Base-by-base conservation (phyloP, 2,329 filamentous ascomycete genomes). In the Alternaria arbusti region DNA sequence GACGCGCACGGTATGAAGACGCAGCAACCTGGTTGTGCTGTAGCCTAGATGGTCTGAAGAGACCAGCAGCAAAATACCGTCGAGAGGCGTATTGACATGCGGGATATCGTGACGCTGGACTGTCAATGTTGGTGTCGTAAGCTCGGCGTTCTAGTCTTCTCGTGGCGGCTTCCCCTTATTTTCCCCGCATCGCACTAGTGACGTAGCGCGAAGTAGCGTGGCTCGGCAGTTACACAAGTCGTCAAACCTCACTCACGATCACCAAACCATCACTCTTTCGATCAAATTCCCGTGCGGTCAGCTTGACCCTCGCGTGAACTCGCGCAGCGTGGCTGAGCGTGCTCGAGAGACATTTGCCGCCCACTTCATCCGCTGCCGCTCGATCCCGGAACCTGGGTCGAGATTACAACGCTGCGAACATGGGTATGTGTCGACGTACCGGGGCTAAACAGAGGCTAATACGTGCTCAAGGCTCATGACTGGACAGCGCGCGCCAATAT, bases 171-270 rank as follows among this genome's bases (percentile, higher is more conserved):
- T 40, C 30, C 49, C 49, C 49, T 36, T 30, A 22, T 36, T 58
- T 65, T 55, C 64, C 63, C 66, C 66, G 63, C 63, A 62, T 64
- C 26, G 43, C 54, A 51, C 60, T 63, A 66, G 8, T 15, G n/a
- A 23, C 28, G 13, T 56, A 56, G 57, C 46, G 56, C 23, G 5
- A 10, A 12, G 3, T 65, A 60, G 65, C 58, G 60, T 28, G 17
- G 9, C 40, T 57, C 60, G 65, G 65, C 60, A 68, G 57, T 66
- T 63, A 45, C 50, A 54, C 59, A 30, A 40, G 22, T 36, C 49
- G 49, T 30, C 28, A 51, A 36, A 36, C 20, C 30, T 36, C 52
- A 36, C 43, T 50, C 26, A 22, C 28, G 1, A 25, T 25, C 32
- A 20, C 36, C 20, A 30, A 43, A 25, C 23, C 50, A 64, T 28